Evolutionary conservation across 2,329 filamentous ascomycete species (phyloP), one percentile per base, ranked within the genome.

Genomic region (Aureobasidium namibiae): DNA sequence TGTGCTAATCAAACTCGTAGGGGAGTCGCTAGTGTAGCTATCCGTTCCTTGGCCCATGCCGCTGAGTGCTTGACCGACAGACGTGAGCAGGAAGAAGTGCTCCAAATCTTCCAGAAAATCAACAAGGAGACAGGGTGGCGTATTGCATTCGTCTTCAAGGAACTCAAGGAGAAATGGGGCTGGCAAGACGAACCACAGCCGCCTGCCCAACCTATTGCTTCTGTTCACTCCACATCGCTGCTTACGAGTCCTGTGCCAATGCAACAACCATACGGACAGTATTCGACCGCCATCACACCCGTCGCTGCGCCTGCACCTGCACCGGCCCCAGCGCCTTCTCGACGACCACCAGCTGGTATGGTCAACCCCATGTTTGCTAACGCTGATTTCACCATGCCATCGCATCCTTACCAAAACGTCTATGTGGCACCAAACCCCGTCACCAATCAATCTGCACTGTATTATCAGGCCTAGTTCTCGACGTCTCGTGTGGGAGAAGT

Each of bases 371-470:
- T 92, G 39, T 80, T 86, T 64, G 83, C 82, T 24, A 79, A 79
- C 24, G 89, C 88, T 1, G 88, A 94, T 68, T 94, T 94, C 70
- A 86, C 80, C 24, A 78, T 87, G 65, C 86, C 88, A 4, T 86
- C 90, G 63, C 89, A 92, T 72, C 89, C 90, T 1, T 95, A 94
- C 68, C 86, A 90, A 68, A 84, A 85, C 53, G 86, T 86, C 73
- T 95, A 92, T 66, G 85, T 90, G 63, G 86, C 88, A 36, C 88
- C 89, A 1, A 87, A 81, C 64, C 41, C 44, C 14, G 59, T 61
- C 10, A 38, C 57, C 16, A 50, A 50, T 9, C 36, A 44, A 26
- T 50, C 45, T 44, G 39, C 57, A 26, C 33, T 59, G 57, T 59
- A 59, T 38, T 60, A 60, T 24, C 48, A 60, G 26, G 49, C 38